Evolutionary conservation across 805 yeast genomes (phyloP).

Genomic region (Candida succiphila): DNA sequence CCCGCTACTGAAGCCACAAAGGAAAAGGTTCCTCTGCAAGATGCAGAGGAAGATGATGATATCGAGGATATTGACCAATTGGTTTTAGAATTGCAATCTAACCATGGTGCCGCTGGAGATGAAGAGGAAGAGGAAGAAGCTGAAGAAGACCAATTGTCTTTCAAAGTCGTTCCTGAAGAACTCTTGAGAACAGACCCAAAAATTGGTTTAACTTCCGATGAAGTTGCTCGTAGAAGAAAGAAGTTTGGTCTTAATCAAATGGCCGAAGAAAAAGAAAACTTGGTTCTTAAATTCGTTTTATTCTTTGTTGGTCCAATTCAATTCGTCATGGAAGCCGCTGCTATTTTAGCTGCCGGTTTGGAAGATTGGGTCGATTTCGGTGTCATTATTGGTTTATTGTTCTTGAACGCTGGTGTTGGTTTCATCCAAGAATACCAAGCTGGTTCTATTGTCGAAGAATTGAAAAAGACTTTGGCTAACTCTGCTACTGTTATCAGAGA

Average conservation of each 20-base stretch:
- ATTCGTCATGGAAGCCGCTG: slow-evolving; percentile 97
- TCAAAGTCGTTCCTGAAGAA: slow-evolving; percentile 80
- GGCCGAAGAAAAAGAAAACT: slow-evolving; percentile 81
- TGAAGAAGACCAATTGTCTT: slow-evolving; percentile 44
- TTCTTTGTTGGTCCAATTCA: slow-evolving; percentile 94
- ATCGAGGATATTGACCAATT: slow-evolving; percentile 60
- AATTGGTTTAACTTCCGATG: slow-evolving; percentile 68
- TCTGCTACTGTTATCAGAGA: slow-evolving; percentile 80
- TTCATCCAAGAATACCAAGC: slow-evolving; percentile 97
- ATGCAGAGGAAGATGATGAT: slow-evolving; percentile 49
- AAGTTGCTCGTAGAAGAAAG: slow-evolving; percentile 77
- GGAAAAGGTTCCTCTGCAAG: slow-evolving; percentile 21
- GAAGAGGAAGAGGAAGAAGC: slow-evolving; percentile 43
- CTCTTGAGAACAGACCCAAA: slow-evolving; percentile 74
- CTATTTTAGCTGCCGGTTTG: slow-evolving; percentile 89
- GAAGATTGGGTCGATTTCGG: slow-evolving; percentile 99
- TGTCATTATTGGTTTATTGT: slow-evolving; percentile 81
- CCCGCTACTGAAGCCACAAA: slow-evolving; percentile 12
- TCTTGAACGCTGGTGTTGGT: slow-evolving; percentile 89
- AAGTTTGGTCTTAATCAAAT: slow-evolving; percentile 84
- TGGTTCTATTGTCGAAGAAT: slow-evolving; percentile 94
- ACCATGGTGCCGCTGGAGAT: slow-evolving; percentile 36
- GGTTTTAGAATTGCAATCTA: slow-evolving; percentile 69
- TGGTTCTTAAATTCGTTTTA: slow-evolving; percentile 69
- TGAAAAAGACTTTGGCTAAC: slow-evolving; percentile 91